A percentile compares a stretch with the other conserved stretches of the same genome.
phyloP scores from a whole-genome alignment of 805 yeast species.

The Ogataea haglerorum region DNA sequence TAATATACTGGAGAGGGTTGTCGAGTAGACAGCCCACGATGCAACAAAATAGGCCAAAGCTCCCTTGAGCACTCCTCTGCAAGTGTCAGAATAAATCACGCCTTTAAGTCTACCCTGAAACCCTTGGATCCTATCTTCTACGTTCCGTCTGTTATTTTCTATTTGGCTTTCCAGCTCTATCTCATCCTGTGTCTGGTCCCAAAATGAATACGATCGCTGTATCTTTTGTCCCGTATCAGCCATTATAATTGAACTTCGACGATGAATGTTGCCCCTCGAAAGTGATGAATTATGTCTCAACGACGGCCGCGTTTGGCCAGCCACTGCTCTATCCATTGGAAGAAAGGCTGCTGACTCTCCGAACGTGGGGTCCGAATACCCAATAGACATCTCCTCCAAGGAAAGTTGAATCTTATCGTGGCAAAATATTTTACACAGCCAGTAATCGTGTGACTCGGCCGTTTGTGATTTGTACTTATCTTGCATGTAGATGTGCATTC shows the following conservation, averaged over 20 bases:
- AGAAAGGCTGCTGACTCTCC: slow-evolving; percentile 2
- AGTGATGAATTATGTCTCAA: slow-evolving; percentile 14
- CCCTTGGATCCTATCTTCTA: slow-evolving; percentile 13
- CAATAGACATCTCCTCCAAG: slow-evolving; percentile 2
- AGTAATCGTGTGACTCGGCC: background rate
- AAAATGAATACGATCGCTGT: slow-evolving; percentile 28
- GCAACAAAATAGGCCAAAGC: slow-evolving; percentile 72
- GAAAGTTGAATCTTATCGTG: slow-evolving; percentile 2
- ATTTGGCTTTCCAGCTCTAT: slow-evolving; percentile 16
- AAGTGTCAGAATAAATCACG: slow-evolving; percentile 4
- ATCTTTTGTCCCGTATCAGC: slow-evolving; percentile 43
- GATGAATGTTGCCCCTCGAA: slow-evolving; percentile 18
- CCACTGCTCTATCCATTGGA: slow-evolving; percentile 5
- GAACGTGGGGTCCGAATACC: background rate
- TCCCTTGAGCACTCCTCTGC: slow-evolving; percentile 51
- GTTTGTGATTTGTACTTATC: background rate
- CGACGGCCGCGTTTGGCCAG: slow-evolving; percentile 3
- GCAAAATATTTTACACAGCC: slow-evolving; percentile 8
- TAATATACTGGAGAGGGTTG: slow-evolving; percentile 45
- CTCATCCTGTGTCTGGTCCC: slow-evolving; percentile 26
- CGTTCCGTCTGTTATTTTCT: slow-evolving; percentile 5
- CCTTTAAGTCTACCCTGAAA: background rate
- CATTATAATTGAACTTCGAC: slow-evolving; percentile 39
- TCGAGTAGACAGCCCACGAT: slow-evolving; percentile 65
- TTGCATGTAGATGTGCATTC: background rate